phyloP scores from a whole-genome alignment of 495 filamentous ascomycete species.

The Penicillium desertorum region DNA sequence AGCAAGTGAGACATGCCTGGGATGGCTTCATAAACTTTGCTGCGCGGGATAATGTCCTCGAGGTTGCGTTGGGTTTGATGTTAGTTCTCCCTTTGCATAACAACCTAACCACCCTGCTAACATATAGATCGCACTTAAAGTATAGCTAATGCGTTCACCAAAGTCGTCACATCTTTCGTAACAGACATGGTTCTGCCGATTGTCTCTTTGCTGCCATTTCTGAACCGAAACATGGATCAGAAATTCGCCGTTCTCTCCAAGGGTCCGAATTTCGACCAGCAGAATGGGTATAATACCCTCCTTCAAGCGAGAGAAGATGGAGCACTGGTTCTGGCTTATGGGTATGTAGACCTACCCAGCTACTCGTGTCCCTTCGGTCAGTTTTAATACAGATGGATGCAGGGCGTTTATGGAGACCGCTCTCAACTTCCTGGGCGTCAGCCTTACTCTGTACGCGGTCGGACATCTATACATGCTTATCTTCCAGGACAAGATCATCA shows the following conservation, averaged over 20 bases:
- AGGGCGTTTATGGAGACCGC: slow-evolving; percentile 66
- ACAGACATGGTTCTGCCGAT: slow-evolving; percentile 68
- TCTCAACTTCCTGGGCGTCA: slow-evolving; percentile 65
- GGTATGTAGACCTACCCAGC: slow-evolving; percentile 40
- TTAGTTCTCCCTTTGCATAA: slow-evolving; percentile 24
- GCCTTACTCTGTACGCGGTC: slow-evolving; percentile 61
- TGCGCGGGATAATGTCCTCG: slow-evolving; percentile 70
- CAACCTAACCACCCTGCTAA: not conserved
- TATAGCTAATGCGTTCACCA: slow-evolving; percentile 69
- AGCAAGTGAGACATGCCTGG: slow-evolving; percentile 47
- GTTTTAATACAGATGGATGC: not conserved
- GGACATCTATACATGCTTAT: slow-evolving; percentile 64
- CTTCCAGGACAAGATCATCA: slow-evolving; percentile 66
- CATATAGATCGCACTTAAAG: slow-evolving; percentile 32
- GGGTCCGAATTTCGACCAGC: slow-evolving; percentile 50
- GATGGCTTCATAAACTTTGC: slow-evolving; percentile 69
- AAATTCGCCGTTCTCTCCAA: slow-evolving; percentile 66
- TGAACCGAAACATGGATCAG: slow-evolving; percentile 70
- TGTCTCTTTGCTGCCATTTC: slow-evolving; percentile 64
- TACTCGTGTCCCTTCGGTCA: not conserved
- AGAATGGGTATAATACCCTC: slow-evolving; percentile 65
- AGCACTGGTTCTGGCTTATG: slow-evolving; percentile 69
- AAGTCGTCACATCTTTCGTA: slow-evolving; percentile 70
- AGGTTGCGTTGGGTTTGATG: slow-evolving; percentile 76
- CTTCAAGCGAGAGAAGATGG: slow-evolving; percentile 67